A percentile compares a stretch with the other conserved stretches of the same genome.
These are phyloP conservation scores for Xylaria sp. DNA, from an alignment of 495 filamentous ascomycete species.

Conservation along the genomic window DNA sequence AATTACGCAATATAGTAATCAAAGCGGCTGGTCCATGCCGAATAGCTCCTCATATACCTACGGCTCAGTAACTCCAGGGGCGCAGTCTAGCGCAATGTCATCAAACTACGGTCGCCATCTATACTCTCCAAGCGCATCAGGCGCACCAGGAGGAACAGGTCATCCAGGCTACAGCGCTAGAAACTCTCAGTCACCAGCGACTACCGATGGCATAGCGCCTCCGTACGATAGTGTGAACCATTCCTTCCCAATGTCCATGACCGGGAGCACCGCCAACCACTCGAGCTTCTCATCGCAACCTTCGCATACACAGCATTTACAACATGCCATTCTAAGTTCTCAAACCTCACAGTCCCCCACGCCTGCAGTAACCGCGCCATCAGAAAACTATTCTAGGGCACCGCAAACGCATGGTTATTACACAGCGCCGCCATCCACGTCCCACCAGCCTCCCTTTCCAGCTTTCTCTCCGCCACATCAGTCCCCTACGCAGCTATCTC, in stretches of 20 bases:
- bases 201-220: constrained; percentile 37
- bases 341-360: constrained; percentile 62
- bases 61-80: constrained; percentile 54
- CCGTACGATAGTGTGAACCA: constrained; percentile 43
- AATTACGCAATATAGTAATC: constrained; percentile 54
- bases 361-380: constrained; percentile 64
- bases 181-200: constrained; percentile 43
- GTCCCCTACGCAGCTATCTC: constrained; percentile 65
- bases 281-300: constrained; percentile 40
- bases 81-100: constrained; percentile 38
- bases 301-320: constrained; percentile 33
- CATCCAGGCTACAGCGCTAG: constrained; percentile 41
- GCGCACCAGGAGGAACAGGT: constrained; percentile 19
- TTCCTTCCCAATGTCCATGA: constrained; percentile 45
- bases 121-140: constrained; percentile 61
- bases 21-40: constrained; percentile 59
- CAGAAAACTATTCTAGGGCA: constrained; percentile 69
- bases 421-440: constrained; percentile 62
- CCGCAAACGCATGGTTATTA: constrained; percentile 66
- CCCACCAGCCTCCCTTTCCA: constrained; percentile 66
- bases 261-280: constrained; percentile 33
- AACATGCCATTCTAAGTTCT: constrained; percentile 37
- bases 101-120: constrained; percentile 50
- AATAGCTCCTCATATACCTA: constrained; percentile 59
- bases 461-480: constrained; percentile 57